Evolutionary conservation across 2,329 filamentous ascomycete species (phyloP).

Genomic region (Aspergillus ustus): DNA sequence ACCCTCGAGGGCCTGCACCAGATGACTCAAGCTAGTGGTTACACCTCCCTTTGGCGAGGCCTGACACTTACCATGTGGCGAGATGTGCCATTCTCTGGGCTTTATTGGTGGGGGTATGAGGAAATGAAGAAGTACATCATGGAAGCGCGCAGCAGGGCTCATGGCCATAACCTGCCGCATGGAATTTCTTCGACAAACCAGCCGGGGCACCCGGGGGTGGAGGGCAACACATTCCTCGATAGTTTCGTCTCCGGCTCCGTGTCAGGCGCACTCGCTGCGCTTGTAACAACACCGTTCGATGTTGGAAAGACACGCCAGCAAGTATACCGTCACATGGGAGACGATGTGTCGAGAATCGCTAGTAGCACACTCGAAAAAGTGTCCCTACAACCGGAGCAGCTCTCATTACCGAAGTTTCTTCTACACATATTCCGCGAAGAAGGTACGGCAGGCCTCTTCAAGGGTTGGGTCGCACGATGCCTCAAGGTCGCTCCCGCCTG

Average conservation of each 20-base stretch:
- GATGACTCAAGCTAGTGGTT: conserved; percentile 79
- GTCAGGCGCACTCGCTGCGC: conserved; percentile 82
- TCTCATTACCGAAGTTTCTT: conserved; percentile 80
- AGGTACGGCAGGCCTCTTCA: conserved; percentile 80
- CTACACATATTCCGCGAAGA: conserved; percentile 89
- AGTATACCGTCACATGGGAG: conserved; percentile 68
- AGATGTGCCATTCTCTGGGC: conserved; percentile 93
- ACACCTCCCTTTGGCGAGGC: conserved; percentile 85
- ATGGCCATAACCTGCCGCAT: conserved; percentile 25
- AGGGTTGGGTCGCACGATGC: conserved; percentile 87
- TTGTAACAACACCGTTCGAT: conserved; percentile 93
- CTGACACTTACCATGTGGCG: conserved; percentile 91
- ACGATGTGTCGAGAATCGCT: conserved; percentile 33
- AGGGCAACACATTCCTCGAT: conserved; percentile 78
- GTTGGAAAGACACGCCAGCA: conserved; percentile 97
- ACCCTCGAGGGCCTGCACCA: conserved; percentile 76
- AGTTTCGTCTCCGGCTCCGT: conserved; percentile 85
- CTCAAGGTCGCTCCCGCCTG: conserved; percentile 95
- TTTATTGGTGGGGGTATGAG: conserved; percentile 99
- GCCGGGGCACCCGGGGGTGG: conserved; percentile 68
- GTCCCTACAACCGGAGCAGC: conserved; percentile 66
- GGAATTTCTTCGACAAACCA: conserved; percentile 14
- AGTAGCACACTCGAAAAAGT: conserved; percentile 20
- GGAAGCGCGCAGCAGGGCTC: conserved; percentile 63
- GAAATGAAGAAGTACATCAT: conserved; percentile 73